These are phyloP conservation scores for Fistulinella prunicolor DNA, from an alignment of 768 basidiomycete species.

Conservation along the genomic window DNA sequence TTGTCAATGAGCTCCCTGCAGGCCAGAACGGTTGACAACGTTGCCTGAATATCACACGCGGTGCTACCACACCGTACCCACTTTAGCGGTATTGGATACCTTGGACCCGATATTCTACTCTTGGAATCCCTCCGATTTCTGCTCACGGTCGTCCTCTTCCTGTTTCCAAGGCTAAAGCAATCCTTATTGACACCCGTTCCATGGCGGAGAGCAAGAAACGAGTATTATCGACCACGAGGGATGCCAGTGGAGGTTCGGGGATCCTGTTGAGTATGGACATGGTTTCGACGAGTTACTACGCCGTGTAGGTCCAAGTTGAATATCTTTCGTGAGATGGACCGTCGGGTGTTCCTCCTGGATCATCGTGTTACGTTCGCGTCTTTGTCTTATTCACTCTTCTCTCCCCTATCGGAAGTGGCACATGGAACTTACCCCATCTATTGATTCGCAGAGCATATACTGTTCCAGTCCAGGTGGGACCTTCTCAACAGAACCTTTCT, in stretches of 20 bases:
- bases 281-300: slow-evolving; percentile 50
- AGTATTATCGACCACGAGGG: too few relatives aligned
- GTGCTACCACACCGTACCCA: slow-evolving; percentile 9
- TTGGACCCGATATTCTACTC: too few relatives aligned
- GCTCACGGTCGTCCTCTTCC: neutral
- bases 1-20: slow-evolving; percentile 12
- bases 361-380: too few relatives aligned
- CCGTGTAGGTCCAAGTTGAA: slow-evolving; percentile 43
- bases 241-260: slow-evolving; percentile 43
- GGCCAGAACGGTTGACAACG: neutral
- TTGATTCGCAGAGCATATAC: slow-evolving; percentile 56
- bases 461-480: slow-evolving; percentile 55
- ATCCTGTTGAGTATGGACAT: slow-evolving; percentile 56
- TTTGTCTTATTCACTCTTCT: too few relatives aligned
- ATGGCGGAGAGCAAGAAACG: slow-evolving; percentile 12
- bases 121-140: neutral
- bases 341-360: too few relatives aligned
- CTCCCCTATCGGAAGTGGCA: neutral
- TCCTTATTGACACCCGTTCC: slow-evolving; percentile 3
- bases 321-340: neutral
- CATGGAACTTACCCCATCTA: neutral
- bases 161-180: neutral
- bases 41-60: slow-evolving; percentile 22
- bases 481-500: slow-evolving; percentile 46
- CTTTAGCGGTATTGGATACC: neutral